phyloP scores from a whole-genome alignment of 2,329 filamentous ascomycete species.

The Ceratocystis lukuohia region DNA sequence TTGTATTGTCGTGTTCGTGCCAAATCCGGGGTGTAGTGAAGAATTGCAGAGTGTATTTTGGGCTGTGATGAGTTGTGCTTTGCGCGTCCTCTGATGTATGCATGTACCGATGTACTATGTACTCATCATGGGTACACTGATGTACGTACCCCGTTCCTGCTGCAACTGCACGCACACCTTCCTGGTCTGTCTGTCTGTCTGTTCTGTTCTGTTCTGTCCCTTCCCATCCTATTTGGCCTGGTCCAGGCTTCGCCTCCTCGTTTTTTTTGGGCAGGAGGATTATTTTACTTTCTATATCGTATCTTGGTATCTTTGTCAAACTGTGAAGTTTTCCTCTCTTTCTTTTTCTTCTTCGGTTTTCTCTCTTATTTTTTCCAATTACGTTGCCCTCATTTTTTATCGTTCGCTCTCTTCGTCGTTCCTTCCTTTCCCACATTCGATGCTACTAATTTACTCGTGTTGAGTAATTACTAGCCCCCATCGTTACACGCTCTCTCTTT shows the following conservation, averaged over 20 bases:
- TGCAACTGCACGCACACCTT: not conserved
- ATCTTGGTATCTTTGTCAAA: not conserved
- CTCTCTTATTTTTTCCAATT: not conserved
- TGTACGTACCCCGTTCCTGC: not conserved
- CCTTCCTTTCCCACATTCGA: not conserved
- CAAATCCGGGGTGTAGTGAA: not conserved
- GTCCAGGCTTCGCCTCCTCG: slow-evolving; percentile 2
- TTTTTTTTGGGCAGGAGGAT: not conserved
- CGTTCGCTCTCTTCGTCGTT: not conserved
- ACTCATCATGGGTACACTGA: not conserved
- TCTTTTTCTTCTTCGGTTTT: not conserved
- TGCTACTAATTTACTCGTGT: not conserved
- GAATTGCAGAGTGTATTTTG: too few relatives aligned
- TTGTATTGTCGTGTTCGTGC: not conserved
- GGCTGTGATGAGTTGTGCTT: not conserved
- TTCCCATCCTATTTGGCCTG: not conserved
- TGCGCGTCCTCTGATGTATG: not conserved
- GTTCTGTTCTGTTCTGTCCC: not conserved
- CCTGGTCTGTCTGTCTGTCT: not conserved
- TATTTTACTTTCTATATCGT: not conserved
- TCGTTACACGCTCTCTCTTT: slow-evolving; percentile 2
- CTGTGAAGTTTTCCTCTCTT: not conserved
- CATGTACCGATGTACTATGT: not conserved
- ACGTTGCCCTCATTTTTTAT: not conserved
- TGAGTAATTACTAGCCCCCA: not conserved